Evolutionary conservation across 805 yeast genomes (phyloP).

Genomic region (Danielia oregonensis): DNA sequence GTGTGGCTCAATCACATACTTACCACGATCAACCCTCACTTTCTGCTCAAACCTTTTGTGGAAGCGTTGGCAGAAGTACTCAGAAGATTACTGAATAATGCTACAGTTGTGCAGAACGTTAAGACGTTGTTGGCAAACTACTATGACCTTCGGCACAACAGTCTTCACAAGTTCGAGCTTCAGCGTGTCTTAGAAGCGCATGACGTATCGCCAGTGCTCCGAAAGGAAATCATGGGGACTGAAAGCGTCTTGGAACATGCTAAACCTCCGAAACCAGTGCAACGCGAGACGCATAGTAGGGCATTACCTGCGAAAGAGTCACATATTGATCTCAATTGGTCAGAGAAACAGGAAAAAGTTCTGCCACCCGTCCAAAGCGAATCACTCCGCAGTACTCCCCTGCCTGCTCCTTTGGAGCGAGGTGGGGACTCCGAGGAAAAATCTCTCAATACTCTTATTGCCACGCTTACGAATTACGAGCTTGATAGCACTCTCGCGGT

Average conservation of each 20-base stretch:
- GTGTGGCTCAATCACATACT: constrained; percentile 42
- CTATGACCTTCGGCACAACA: constrained; percentile 28
- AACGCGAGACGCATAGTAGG: too few species aligned
- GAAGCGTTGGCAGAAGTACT: constrained; percentile 21
- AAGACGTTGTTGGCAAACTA: constrained; percentile 22
- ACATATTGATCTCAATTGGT: background rate
- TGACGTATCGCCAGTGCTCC: constrained; percentile 24
- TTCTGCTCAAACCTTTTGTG: constrained; percentile 26
- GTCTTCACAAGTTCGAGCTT: constrained; percentile 44
- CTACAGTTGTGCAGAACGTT: constrained; percentile 16
- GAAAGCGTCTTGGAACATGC: constrained; percentile 3
- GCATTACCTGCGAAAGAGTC: too few species aligned
- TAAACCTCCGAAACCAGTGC: background rate
- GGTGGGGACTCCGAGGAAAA: background rate
- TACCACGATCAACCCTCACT: constrained; percentile 28
- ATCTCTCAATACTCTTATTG: constrained; percentile 9
- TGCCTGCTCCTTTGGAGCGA: too few species aligned
- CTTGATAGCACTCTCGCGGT: constrained; percentile 38
- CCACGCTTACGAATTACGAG: constrained; percentile 28
- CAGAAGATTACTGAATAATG: constrained; percentile 4
- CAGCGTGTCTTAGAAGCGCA: constrained; percentile 36
- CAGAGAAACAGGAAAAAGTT: background rate
- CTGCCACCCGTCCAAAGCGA: background rate
- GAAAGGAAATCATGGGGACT: constrained; percentile 15
- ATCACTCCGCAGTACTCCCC: background rate